Base-by-base conservation (phyloP, 768 basidiomycete species). In the Termitomyces sp. region DNA sequence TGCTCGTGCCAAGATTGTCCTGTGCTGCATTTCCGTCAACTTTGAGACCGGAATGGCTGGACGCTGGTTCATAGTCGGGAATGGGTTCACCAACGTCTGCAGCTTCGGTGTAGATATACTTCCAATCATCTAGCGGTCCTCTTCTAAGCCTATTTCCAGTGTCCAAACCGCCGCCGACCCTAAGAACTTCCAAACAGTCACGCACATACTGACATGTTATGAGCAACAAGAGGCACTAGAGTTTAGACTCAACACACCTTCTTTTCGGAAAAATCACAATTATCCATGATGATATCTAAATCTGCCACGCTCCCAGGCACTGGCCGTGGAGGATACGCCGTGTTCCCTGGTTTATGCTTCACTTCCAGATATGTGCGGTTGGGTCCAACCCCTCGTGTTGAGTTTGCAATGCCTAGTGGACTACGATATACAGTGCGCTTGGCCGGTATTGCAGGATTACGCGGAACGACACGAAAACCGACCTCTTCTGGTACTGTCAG, bases 131-230 rank as follows among this genome's bases (percentile, higher is more conserved):
- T 69, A 87, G 77, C 62, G 84, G 85, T 0, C 87, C 90, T 62
- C 94, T 78, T 60, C 92, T 77, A 31, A 92, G 70, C 19, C 85
- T 82, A 42, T 84, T 84, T 14, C 85, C 88, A 50, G 89, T 87
- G 68, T 99, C 95, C 44, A 98, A 79, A 16, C 92, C 90, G 7
- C 82, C 92, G 3, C 95, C 96, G 12, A 95, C 75, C n/a, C 96
- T 84, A 27, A 99, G 81, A 44, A 96, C 87, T 71, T 98, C 95
- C 40, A 99, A 77, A 66, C 97, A 99, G 68, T 98, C 97, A 40
- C 96, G 86, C n/a, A 98, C 96, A 73, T 91, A 95, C 91, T 97
- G 67, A 25, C 34, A 43, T n/a, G 45, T 25, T 44, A 16, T 60
- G 52, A 68, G 57, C 52, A 52, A 54, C 60, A 50, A 41, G 32